A percentile compares a stretch with the other conserved stretches of the same genome.
Conservation (phyloP, 2,329 filamentous ascomycete genomes). For the Fusarium mexicanum region DNA sequence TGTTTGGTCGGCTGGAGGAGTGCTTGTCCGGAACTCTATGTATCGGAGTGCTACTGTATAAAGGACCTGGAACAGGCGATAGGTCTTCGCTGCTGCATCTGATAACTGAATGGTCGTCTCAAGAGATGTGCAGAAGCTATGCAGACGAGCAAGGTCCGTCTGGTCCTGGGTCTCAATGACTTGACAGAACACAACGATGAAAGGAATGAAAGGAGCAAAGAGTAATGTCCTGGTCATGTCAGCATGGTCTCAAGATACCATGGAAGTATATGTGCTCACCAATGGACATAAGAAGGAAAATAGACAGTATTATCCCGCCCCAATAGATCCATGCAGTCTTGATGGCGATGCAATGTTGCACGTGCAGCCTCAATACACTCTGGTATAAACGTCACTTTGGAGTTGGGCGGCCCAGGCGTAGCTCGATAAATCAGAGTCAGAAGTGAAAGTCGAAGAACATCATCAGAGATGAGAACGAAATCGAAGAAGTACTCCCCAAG, state of each 20-base stretch:
- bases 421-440: conserved; percentile 57
- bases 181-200: conserved; percentile 63
- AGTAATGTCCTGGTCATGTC: conserved; percentile 52
- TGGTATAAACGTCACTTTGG: conserved; percentile 50
- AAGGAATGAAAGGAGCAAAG: conserved; percentile 63
- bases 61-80: conserved; percentile 67
- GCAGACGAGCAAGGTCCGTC: conserved; percentile 57
- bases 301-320: conserved; percentile 50
- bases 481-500: conserved; percentile 47
- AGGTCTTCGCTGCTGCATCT: conserved; percentile 62
- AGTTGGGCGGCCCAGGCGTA: conserved; percentile 43
- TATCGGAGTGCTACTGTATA: conserved; percentile 68
- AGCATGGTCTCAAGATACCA: not conserved
- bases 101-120: conserved; percentile 57
- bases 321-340: conserved; percentile 53
- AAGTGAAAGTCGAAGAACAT: conserved; percentile 54
- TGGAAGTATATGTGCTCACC: conserved; percentile 43
- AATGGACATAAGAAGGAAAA: conserved; percentile 54
- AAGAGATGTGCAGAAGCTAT: conserved; percentile 61
- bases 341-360: conserved; percentile 52
- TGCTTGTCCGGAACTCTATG: conserved; percentile 60
- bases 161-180: conserved; percentile 57
- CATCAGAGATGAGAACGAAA: conserved; percentile 51
- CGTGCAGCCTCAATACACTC: conserved; percentile 56
- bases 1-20: conserved; percentile 44